phyloP scores from a whole-genome alignment of 768 basidiomycete species.

The Clitopilus hobsonii region DNA sequence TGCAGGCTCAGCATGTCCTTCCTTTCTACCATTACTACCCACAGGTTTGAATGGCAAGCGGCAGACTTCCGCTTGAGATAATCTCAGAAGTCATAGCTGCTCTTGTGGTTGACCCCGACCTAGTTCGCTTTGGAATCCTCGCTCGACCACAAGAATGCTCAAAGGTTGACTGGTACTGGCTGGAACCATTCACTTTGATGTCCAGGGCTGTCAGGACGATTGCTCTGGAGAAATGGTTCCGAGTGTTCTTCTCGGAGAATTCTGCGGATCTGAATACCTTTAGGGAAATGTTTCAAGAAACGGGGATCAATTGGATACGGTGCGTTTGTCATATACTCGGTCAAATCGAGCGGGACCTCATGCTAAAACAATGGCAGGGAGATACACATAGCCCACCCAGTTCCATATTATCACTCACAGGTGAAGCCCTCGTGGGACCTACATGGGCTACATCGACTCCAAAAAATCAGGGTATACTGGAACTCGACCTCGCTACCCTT shows the following conservation, averaged over 20 bases:
- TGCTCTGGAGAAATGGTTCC: constrained; percentile 28
- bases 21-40: neutral
- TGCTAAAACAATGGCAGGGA: constrained; percentile 14
- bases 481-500: constrained; percentile 12
- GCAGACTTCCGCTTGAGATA: constrained; percentile 1
- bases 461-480: constrained; percentile 25
- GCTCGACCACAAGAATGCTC: neutral
- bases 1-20: constrained; percentile 1
- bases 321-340: constrained; percentile 6
- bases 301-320: constrained; percentile 19
- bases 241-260: constrained; percentile 18
- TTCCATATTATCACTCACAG: constrained; percentile 11
- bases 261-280: constrained; percentile 18
- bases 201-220: constrained; percentile 24
- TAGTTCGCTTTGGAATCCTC: neutral
- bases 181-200: constrained; percentile 19
- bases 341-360: neutral
- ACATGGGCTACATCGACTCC: constrained; percentile 13
- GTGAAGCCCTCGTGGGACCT: constrained; percentile 20
- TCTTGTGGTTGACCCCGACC: neutral
- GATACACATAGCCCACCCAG: constrained; percentile 19
- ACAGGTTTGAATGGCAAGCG: neutral
- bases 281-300: constrained; percentile 18
- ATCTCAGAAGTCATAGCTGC: constrained; percentile 1
- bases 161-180: neutral